Percentiles rank a stretch among this genome's conserved stretches.
Evolutionary conservation across 192 early-diverging fungal species (phyloP).

Genomic region (Coemansia furcata): DNA sequence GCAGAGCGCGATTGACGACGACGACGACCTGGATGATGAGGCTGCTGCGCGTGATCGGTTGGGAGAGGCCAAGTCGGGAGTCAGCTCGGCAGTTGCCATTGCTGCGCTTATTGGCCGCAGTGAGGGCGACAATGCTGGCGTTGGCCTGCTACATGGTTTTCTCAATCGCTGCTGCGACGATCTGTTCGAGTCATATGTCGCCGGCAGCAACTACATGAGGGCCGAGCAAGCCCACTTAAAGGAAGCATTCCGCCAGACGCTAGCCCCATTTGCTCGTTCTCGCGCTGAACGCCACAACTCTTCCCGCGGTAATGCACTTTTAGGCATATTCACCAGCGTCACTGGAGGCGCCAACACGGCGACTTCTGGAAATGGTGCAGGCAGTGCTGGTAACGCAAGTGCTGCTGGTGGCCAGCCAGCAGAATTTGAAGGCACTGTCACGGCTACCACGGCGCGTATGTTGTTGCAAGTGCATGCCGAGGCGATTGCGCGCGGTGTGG

Average conservation of each 20-base stretch:
- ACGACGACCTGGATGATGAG: slow-evolving; percentile 47
- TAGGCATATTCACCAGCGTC: slow-evolving; percentile 50
- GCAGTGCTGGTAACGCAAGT: background rate
- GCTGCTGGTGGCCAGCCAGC: background rate
- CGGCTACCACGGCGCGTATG: slow-evolving; percentile 21
- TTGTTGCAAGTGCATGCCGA: slow-evolving; percentile 74
- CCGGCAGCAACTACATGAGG: slow-evolving; percentile 82
- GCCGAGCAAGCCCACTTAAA: slow-evolving; percentile 70
- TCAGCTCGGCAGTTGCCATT: slow-evolving; percentile 48
- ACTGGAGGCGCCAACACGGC: slow-evolving; percentile 16
- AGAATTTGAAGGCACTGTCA: slow-evolving; percentile 23
- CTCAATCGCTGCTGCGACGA: slow-evolving; percentile 91
- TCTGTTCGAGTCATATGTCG: slow-evolving; percentile 91
- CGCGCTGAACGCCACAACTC: slow-evolving; percentile 34
- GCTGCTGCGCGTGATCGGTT: slow-evolving; percentile 39
- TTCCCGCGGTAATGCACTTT: slow-evolving; percentile 41
- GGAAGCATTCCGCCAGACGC: slow-evolving; percentile 60
- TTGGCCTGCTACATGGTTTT: slow-evolving; percentile 63
- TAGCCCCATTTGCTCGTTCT: slow-evolving; percentile 53
- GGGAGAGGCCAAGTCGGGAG: slow-evolving; percentile 44
- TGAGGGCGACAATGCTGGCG: slow-evolving; percentile 47
- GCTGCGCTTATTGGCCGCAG: slow-evolving; percentile 49
- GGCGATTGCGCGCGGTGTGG: slow-evolving; percentile 74
- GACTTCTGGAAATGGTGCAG: background rate
- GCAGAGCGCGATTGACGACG: slow-evolving; percentile 28